phyloP scores from a whole-genome alignment of 805 yeast species.

The Lachancea meyersii region DNA sequence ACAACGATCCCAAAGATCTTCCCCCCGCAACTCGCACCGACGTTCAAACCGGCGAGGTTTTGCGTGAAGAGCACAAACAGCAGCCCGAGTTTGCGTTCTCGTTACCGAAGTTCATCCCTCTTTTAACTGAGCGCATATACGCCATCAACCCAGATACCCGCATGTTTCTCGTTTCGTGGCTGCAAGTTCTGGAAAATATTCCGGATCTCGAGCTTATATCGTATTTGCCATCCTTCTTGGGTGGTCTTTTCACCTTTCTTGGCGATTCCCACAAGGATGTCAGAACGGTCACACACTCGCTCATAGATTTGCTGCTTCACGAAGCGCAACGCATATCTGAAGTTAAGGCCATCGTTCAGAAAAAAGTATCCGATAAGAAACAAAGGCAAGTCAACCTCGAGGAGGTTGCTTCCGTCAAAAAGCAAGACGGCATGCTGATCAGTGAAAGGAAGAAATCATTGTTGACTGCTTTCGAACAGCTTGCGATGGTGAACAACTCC shows the following conservation, averaged over 20 bases:
- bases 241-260: slow-evolving; percentile 68
- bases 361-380: slow-evolving; percentile 19
- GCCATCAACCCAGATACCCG: slow-evolving; percentile 90
- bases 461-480: slow-evolving; percentile 23
- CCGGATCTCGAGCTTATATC: slow-evolving; percentile 86
- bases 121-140: slow-evolving; percentile 85
- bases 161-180: slow-evolving; percentile 89
- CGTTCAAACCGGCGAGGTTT: slow-evolving; percentile 47
- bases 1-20: slow-evolving; percentile 40
- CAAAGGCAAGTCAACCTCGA: slow-evolving; percentile 17
- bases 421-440: slow-evolving; percentile 26
- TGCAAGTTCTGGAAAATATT: slow-evolving; percentile 82
- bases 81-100: slow-evolving; percentile 61
- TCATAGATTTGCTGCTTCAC: slow-evolving; percentile 65
- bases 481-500: slow-evolving; percentile 11
- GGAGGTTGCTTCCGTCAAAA: slow-evolving; percentile 23
- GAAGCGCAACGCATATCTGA: slow-evolving; percentile 76
- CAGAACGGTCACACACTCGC: slow-evolving; percentile 73
- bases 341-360: slow-evolving; percentile 49
- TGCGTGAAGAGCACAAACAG: slow-evolving; percentile 56
- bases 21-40: slow-evolving; percentile 43
- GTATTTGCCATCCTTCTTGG: slow-evolving; percentile 82
- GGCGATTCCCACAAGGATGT: slow-evolving; percentile 85
- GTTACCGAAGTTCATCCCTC: slow-evolving; percentile 79
- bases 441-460: slow-evolving; percentile 32